Conservation (phyloP, 2,329 filamentous ascomycete genomes). For the Xylariaceae sp. region DNA sequence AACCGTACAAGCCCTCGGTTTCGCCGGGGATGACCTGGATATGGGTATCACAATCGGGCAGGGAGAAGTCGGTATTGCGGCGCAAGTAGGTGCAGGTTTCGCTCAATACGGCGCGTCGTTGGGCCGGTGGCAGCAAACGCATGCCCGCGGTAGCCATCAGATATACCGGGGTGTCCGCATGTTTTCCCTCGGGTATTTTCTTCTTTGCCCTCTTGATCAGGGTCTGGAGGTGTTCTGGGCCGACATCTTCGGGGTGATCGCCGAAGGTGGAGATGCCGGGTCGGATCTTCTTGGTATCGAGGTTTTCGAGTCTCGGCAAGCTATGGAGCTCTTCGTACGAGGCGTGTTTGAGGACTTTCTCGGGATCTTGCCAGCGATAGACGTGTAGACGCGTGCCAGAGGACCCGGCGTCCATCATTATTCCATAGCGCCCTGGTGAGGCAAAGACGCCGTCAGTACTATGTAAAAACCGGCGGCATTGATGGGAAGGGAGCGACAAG, state of each 20-base stretch:
- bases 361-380: slow-evolving; percentile 83
- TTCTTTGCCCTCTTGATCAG: slow-evolving; percentile 76
- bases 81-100: slow-evolving; percentile 79
- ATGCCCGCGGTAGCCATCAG: slow-evolving; percentile 94
- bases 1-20: slow-evolving; percentile 92
- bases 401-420: slow-evolving; percentile 95
- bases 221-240: slow-evolving; percentile 69
- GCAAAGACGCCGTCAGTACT: background rate
- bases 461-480: background rate
- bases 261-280: slow-evolving; percentile 91
- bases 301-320: slow-evolving; percentile 72
- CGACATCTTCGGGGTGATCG: slow-evolving; percentile 65
- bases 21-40: slow-evolving; percentile 93
- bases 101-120: slow-evolving; percentile 65
- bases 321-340: slow-evolving; percentile 52
- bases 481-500: background rate
- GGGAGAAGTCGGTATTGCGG: slow-evolving; percentile 66
- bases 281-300: slow-evolving; percentile 89
- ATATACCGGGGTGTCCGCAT: slow-evolving; percentile 83
- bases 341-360: slow-evolving; percentile 56
- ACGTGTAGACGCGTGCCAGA: slow-evolving; percentile 93
- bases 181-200: slow-evolving; percentile 67
- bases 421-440: slow-evolving; percentile 63
- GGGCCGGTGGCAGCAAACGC: slow-evolving; percentile 67
- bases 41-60: slow-evolving; percentile 85